Base-by-base conservation (phyloP, 345 rosid genomes). In the Corchorus capsularis region DNA sequence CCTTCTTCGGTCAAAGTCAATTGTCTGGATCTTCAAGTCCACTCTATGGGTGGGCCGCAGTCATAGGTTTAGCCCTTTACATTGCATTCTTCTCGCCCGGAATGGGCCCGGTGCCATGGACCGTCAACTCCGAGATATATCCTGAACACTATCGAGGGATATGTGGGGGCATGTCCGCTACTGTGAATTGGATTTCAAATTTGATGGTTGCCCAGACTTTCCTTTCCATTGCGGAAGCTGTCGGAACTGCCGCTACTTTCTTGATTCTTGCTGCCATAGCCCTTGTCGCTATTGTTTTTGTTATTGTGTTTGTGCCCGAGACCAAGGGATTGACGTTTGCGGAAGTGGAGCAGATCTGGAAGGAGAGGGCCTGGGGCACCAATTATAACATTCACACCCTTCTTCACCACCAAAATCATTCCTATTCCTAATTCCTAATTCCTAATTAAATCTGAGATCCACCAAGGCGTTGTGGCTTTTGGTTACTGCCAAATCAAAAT, bases 81-180 rank as follows among this genome's bases (percentile, higher is more conserved):
- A 94, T 94, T 57, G 90, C 92, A 32, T 92, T 88, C 86, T 94
- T 92, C 78, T 75, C 98, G 43, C 98, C 98, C 0, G 97, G 98
- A 71, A 94, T 94, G 98, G 98, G 98, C 79, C 96, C 97, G 1
- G 98, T 94, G 27, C 98, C 98, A 11, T 94, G 98, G 98, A 91
- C 97, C 0, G 90, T 92, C 19, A 94, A 92, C 88, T 91, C 98
- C 0, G 98, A 94, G 88, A 84, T 92, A 82, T 92, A 94, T 64
- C 98, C 98, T 0, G 90, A 91, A 78, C 91, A 89, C 47, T 93
- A 90, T 68, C 78, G 98, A 55, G 96, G 96, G 50, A 86, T 89
- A 41, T 91, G 98, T 0, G 99, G 98, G 5, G 96, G 99, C 3
- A 91, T 93, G 95, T 91, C 98, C 0, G 99, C 99, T 6, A 91